Evolutionary conservation across 352 stramenopile genomes (phyloP), one percentile per base, ranked within the genome.

Genomic region (Peronospora farinosa): DNA sequence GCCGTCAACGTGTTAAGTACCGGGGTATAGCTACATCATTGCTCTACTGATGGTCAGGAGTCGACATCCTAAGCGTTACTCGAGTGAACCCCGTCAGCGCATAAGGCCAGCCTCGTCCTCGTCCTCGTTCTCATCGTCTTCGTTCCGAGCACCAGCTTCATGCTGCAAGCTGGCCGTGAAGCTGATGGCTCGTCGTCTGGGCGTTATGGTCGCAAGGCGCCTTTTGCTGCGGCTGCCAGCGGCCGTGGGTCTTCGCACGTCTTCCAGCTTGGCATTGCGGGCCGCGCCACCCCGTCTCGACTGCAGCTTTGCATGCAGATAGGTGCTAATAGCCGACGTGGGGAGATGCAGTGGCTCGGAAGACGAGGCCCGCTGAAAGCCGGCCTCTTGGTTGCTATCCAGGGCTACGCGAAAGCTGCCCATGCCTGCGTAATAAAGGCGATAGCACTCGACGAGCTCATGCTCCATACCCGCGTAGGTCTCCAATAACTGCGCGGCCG

Each of bases 401-500:
- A 63, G 37, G 0, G 63, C 58, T 30, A 85, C 51, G n/a, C 62
- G 54, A 36, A 86, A 79, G 41, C 67, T 57, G 35, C 37, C 62
- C 9, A 61, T 64, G 50, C 69, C 61, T 0, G 71, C 66, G 67
- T 84, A 85, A 46, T 74, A 82, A 44, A 82, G 73, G 33, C 76
- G 76, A 50, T 84, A 85, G 55, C 73, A 84, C 51, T 78, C 69
- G 37, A 85, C 37, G 21, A 85, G 57, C 37, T 87, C 76, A n/a
- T 63, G 65, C 15, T 87, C 76, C 67, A 84, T 67, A 25, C 72
- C 76, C 7, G 63, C 56, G 60, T 77, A 87, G 11, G 60, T 65
- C 35, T 67, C 62, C 16, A 87, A 52, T 9, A 87, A 28, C 8
- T 73, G 67, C 21, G 52, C 35, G 9, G 60, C 69, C 17, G 63